Evolutionary conservation across 2,329 filamentous ascomycete genomes (phyloP).

Genomic region (Diaporthe batatas): DNA sequence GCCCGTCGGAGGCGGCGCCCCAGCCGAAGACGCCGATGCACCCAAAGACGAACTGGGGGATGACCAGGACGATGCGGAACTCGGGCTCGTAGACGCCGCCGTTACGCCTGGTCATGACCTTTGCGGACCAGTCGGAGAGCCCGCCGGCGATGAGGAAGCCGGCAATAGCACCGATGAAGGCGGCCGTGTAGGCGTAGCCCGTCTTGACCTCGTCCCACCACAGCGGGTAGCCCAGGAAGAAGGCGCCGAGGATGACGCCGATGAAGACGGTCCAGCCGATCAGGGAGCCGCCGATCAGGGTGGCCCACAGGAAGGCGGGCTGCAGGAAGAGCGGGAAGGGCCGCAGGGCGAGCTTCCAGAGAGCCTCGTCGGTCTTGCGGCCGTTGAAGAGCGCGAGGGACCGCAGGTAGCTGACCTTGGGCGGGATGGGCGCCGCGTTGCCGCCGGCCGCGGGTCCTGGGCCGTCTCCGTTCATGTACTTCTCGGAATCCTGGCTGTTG

Average conservation of each 20-base stretch:
- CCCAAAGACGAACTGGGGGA: conserved; percentile 84
- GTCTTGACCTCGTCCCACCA: conserved; percentile 86
- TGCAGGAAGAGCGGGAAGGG: conserved; percentile 88
- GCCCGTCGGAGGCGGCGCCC: conserved; percentile 77
- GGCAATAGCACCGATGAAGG: conserved; percentile 84
- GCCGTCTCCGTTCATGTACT: background rate
- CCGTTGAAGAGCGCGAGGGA: conserved; percentile 82
- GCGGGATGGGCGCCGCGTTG: conserved; percentile 47
- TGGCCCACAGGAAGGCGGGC: conserved; percentile 85
- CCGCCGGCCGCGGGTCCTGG: conserved; percentile 49
- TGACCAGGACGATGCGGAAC: conserved; percentile 85
- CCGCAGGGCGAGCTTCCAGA: conserved; percentile 74
- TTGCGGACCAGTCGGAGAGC: conserved; percentile 80
- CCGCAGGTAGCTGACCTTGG: conserved; percentile 70
- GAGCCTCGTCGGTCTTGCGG: conserved; percentile 82
- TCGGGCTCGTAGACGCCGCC: conserved; percentile 90
- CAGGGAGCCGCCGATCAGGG: conserved; percentile 86
- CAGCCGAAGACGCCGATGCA: conserved; percentile 87
- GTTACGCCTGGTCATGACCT: conserved; percentile 79
- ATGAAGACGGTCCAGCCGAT: conserved; percentile 98
- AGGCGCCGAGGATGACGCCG: conserved; percentile 83
- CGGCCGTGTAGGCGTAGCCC: conserved; percentile 88
- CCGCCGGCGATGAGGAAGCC: conserved; percentile 83
- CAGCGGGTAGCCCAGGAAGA: conserved; percentile 84
- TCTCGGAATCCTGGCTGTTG: conserved; percentile 33